Percentiles rank a stretch among this genome's conserved stretches.
These are phyloP conservation scores for Mucor ambiguus DNA, from an alignment of 371 early-diverging fungal genomes.

Conservation along the genomic window DNA sequence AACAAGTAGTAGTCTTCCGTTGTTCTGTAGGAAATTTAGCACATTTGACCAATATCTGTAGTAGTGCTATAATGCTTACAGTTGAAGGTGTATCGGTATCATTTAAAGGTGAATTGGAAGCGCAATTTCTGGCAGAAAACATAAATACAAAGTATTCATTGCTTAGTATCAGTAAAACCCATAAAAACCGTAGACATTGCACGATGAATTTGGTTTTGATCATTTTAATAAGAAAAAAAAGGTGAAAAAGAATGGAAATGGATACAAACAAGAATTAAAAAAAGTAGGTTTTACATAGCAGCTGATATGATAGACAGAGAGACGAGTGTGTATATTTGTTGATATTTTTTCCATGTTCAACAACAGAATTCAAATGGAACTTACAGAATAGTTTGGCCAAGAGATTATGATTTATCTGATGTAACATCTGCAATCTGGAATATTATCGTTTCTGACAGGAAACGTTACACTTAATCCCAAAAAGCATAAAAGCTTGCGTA, in stretches of 20 bases:
- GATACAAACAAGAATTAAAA: background rate
- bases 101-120: background rate
- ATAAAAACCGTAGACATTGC: constrained; percentile 6
- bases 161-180: constrained; percentile 12
- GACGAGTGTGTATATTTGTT: background rate
- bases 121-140: constrained; percentile 5
- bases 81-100: background rate
- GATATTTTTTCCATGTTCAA: background rate
- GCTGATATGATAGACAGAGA: background rate
- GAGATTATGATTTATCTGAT: background rate
- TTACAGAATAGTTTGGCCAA: background rate
- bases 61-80: background rate
- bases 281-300: background rate
- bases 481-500: background rate
- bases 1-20: constrained; percentile 48
- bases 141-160: constrained; percentile 18
- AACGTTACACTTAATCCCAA: constrained; percentile 8
- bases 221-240: background rate
- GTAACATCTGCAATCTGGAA: background rate
- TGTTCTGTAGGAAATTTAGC: background rate
- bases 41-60: background rate
- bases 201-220: constrained; percentile 10
- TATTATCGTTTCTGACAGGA: constrained; percentile 7
- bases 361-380: background rate
- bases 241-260: background rate